Evolutionary conservation across 1,284 basidiomycete genomes (phyloP), one percentile per base, ranked within the genome.

Genomic region (Stygiomarasmius scandens): DNA sequence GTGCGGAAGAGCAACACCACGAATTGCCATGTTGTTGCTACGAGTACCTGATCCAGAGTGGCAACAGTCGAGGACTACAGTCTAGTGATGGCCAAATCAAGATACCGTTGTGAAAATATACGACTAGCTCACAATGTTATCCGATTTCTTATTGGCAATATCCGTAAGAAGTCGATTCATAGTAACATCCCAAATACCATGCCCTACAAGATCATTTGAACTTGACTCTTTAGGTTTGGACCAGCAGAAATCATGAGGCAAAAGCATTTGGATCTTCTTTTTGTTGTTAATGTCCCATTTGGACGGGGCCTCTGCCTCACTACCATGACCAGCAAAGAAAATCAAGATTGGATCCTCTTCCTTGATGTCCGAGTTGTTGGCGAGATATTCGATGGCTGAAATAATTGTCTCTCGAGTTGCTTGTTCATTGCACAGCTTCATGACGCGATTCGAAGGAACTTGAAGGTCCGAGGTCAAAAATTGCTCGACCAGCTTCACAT

Each of bases 41-140:
- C 70, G 63, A 11, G 68, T 70, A 0, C 68, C 69, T 16, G 70
- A 70, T 1, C 68, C 69, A 32, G 69, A 66, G 50, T 70, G 65
- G 50, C 70, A 71, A 48, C 67, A 71, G 52, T 71, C 68, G 22
- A 71, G 61, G 20, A 71, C 66, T 8, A 71, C 69, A 6, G 68
- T 69, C 68, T 69, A 49, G 44, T 25, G 23, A 14, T 19, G 8
- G 22, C 43, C n/a, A 44, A 16, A 54, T 29, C 19, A 43, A 16
- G 44, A 43, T 41, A 45, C 8, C 14, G 24, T 38, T 23, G 8
- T 19, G 48, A 27, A 29, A 61, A 66, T 56, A 32, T 32, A 5
- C 6, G 29, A 12, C 29, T 6, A 32, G 29, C 29, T 12, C 12
- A 52, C 51, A 20, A 52, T 43, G 23, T 52, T 52, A 22, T 52